These are phyloP conservation scores for Talaromyces borbonicus DNA, from an alignment of 495 filamentous ascomycete genomes.

Conservation along the genomic window DNA sequence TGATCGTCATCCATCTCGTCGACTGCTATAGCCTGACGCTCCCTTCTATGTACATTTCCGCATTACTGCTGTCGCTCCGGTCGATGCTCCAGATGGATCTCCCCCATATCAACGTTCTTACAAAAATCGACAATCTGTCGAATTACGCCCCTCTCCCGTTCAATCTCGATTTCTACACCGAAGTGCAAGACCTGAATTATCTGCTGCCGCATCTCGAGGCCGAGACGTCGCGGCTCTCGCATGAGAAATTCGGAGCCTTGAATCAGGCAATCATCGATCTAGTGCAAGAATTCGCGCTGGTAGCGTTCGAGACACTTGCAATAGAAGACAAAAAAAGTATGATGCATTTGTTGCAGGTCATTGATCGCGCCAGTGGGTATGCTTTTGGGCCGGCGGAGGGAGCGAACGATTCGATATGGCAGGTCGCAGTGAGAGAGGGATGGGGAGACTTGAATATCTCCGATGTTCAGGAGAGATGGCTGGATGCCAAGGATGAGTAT, in stretches of 20 bases:
- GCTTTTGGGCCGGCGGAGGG: slow-evolving; percentile 87
- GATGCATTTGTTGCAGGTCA: slow-evolving; percentile 76
- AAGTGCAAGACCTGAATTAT: slow-evolving; percentile 87
- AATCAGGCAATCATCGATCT: slow-evolving; percentile 81
- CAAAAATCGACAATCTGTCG: slow-evolving; percentile 88
- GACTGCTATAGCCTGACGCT: slow-evolving; percentile 87
- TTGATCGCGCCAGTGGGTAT: slow-evolving; percentile 88
- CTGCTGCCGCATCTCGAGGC: slow-evolving; percentile 68
- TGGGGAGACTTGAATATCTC: slow-evolving; percentile 64
- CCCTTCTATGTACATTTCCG: slow-evolving; percentile 89
- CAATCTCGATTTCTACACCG: slow-evolving; percentile 92
- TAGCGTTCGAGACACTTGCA: slow-evolving; percentile 85
- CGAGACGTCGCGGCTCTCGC: slow-evolving; percentile 45
- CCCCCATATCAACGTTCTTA: slow-evolving; percentile 88
- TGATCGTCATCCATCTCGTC: slow-evolving; percentile 81
- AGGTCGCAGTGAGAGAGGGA: slow-evolving; percentile 85
- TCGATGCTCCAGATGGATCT: slow-evolving; percentile 98
- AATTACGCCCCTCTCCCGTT: slow-evolving; percentile 78
- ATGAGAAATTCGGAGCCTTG: slow-evolving; percentile 66
- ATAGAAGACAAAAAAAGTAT: slow-evolving; percentile 95
- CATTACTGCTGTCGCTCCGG: slow-evolving; percentile 81
- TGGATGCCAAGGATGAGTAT: slow-evolving; percentile 79
- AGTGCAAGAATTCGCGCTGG: slow-evolving; percentile 78
- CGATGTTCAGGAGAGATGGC: slow-evolving; percentile 92
- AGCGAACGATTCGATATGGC: slow-evolving; percentile 89